These are phyloP conservation scores for Ceratocystis destructans DNA, from an alignment of 2,329 filamentous ascomycete genomes.

Conservation along the genomic window DNA sequence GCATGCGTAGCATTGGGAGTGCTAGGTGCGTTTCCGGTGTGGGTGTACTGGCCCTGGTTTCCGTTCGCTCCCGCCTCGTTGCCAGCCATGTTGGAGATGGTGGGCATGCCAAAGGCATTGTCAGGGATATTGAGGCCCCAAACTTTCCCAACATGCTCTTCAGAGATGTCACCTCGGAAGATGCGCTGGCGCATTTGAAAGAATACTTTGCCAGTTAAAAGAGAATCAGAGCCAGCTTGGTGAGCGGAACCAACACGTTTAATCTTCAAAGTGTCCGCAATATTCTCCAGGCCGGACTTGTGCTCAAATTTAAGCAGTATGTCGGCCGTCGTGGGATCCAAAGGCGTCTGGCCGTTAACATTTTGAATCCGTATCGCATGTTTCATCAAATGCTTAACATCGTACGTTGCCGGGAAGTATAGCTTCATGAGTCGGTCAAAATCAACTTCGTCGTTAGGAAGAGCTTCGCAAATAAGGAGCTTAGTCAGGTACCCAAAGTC, in stretches of 20 bases:
- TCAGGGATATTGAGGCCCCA: constrained; percentile 77
- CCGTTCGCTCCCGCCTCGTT: constrained; percentile 26
- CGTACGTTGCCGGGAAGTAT: constrained; percentile 86
- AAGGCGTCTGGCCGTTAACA: constrained; percentile 46
- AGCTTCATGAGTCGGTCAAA: constrained; percentile 81
- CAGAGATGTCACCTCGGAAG: constrained; percentile 67
- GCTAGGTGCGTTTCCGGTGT: constrained; percentile 40
- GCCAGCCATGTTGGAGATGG: constrained; percentile 27
- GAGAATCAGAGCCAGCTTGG: constrained; percentile 83
- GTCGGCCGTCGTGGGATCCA: constrained; percentile 51
- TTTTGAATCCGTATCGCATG: constrained; percentile 61
- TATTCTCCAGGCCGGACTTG: constrained; percentile 84
- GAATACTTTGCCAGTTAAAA: constrained; percentile 87
- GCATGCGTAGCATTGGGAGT: constrained; percentile 55
- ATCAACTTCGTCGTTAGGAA: constrained; percentile 79
- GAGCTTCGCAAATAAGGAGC: constrained; percentile 65
- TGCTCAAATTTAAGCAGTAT: constrained; percentile 75
- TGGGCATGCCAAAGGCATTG: constrained; percentile 19
- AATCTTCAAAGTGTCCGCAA: constrained; percentile 83
- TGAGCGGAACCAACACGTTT: constrained; percentile 79
- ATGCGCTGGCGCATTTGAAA: constrained; percentile 84
- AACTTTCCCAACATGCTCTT: constrained; percentile 76
- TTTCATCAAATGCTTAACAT: constrained; percentile 96
- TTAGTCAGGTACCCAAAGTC: constrained; percentile 97
- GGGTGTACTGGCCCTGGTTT: constrained; percentile 25